Conservation (phyloP, 106 monocot genomes). For the Dendrobium officinale region DNA sequence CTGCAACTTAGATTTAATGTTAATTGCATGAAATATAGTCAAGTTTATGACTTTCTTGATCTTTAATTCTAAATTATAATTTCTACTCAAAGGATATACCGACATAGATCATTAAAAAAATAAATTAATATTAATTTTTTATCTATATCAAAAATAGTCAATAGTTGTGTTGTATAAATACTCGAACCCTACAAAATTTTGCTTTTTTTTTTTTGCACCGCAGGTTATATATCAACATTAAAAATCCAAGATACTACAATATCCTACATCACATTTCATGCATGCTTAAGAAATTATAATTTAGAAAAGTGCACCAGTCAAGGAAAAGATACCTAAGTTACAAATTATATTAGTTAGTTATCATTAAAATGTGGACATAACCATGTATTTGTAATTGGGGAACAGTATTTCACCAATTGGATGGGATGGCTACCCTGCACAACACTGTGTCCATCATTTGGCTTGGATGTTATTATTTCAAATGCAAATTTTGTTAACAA, state of each 20-base stretch:
- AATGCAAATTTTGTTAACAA: background rate
- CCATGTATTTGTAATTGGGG: background rate
- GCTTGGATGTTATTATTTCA: background rate
- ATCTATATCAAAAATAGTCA: no score
- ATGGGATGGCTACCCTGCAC: background rate
- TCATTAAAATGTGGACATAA: background rate
- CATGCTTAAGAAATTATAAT: background rate
- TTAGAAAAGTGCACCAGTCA: background rate
- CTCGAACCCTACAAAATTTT: background rate
- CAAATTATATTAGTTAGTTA: background rate
- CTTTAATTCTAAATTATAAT: no score
- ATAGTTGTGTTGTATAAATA: background rate
- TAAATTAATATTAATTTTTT: no score
- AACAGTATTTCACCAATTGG: background rate
- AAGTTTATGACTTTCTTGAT: no score
- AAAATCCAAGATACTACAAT: background rate
- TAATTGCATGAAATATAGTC: no score
- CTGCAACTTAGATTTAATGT: no score
- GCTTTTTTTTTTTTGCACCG: background rate
- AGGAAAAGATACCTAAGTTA: background rate
- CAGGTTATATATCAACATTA: background rate
- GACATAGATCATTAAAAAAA: no score
- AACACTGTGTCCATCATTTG: background rate
- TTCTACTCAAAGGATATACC: no score
- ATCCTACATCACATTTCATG: background rate